Percentiles rank a stretch among this genome's conserved stretches.
phyloP scores from a whole-genome alignment of 1,139 yeast species.

The Taphrina communis region DNA sequence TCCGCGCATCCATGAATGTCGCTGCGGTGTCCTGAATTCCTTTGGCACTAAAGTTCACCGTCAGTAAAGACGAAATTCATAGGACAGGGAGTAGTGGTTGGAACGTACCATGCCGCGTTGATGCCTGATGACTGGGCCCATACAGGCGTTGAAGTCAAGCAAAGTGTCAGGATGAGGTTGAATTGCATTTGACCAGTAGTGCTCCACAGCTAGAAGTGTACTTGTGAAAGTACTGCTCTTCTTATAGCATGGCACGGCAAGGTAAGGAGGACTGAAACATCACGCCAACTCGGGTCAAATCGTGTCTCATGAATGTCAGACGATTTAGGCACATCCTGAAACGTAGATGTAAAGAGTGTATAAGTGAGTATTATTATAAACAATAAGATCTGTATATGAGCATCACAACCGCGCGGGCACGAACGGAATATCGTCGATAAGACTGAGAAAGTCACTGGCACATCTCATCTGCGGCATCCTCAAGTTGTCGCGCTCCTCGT shows the following conservation, averaged over 20 bases:
- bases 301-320: background rate
- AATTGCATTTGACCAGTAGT: background rate
- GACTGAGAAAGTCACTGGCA: constrained; percentile 34
- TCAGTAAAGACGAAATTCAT: background rate
- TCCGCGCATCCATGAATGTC: constrained; percentile 4
- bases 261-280: background rate
- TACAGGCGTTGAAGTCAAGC: background rate
- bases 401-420: constrained; percentile 12
- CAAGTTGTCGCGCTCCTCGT: background rate
- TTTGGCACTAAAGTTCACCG: background rate
- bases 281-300: background rate
- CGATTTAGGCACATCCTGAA: background rate
- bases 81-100: background rate
- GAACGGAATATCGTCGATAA: constrained; percentile 34
- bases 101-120: constrained; percentile 5
- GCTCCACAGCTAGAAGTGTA: background rate
- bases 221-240: background rate
- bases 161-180: background rate
- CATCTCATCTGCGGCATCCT: constrained; percentile 28
- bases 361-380: background rate
- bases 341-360: constrained; percentile 5
- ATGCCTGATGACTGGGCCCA: constrained; percentile 4
- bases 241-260: background rate
- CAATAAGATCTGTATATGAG: background rate
- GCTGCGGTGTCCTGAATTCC: background rate